A percentile compares a stretch with the other conserved stretches of the same genome.
Evolutionary conservation across 441 rosid species (phyloP).

Genomic region (Adansonia gregorii): DNA sequence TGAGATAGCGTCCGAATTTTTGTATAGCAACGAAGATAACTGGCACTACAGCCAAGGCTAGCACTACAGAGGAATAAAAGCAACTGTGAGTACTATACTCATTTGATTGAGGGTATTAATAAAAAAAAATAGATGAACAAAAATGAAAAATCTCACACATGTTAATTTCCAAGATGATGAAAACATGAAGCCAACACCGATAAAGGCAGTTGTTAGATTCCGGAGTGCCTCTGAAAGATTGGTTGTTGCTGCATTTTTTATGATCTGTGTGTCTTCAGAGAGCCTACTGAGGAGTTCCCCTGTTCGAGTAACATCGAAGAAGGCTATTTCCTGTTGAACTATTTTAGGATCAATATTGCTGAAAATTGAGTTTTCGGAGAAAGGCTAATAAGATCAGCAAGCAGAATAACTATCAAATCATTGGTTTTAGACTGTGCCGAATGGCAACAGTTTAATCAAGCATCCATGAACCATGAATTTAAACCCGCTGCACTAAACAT

Average conservation of each 20-base stretch:
- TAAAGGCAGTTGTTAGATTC: constrained; percentile 70
- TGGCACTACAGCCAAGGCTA: constrained; percentile 85
- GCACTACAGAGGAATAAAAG: constrained; percentile 48
- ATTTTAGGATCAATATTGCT: constrained; percentile 26
- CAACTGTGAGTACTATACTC: constrained; percentile 16
- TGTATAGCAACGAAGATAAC: constrained; percentile 72
- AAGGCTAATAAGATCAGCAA: background rate
- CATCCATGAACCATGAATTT: constrained; percentile 9
- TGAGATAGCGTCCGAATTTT: constrained; percentile 76
- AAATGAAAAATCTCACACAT: constrained; percentile 40
- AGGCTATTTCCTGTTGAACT: constrained; percentile 79
- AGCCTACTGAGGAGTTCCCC: constrained; percentile 95
- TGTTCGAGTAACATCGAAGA: constrained; percentile 86
- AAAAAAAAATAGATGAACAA: background rate
- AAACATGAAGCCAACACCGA: constrained; percentile 92
- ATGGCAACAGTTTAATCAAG: constrained; percentile 5
- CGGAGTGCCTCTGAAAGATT: constrained; percentile 95
- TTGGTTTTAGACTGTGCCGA: background rate
- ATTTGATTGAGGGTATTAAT: constrained; percentile 21
- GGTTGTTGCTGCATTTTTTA: constrained; percentile 94
- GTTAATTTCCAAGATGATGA: constrained; percentile 93
- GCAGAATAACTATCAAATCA: background rate
- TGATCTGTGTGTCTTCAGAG: constrained; percentile 93
- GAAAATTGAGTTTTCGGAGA: constrained; percentile 2
- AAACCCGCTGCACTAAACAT: background rate